A percentile compares a stretch with the other conserved stretches of the same genome.
Evolutionary conservation across 148 eudicot genomes (phyloP).

Genomic region (Cornus controversa): DNA sequence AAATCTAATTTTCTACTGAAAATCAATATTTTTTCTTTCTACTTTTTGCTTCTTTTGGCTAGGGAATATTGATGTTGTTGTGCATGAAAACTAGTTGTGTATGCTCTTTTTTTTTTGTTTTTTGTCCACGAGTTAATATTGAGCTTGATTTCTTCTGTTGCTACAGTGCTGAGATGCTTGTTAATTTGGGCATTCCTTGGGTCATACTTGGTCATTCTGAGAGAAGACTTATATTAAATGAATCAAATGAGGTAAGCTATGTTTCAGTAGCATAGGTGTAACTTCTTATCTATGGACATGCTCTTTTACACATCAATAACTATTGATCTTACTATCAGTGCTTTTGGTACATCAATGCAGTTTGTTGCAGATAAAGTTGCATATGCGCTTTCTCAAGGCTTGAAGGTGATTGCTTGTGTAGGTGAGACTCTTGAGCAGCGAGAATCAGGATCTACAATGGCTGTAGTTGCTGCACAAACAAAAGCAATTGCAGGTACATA

Average conservation of each 20-base stretch:
- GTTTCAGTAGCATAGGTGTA: neutral
- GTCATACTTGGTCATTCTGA: conserved; percentile 75
- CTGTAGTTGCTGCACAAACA: conserved; percentile 68
- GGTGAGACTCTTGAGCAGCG: conserved; percentile 79
- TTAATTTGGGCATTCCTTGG: conserved; percentile 67
- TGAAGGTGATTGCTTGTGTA: conserved; percentile 69
- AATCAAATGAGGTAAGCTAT: conserved; percentile 50
- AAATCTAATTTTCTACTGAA: neutral
- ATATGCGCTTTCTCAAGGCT: conserved; percentile 61
- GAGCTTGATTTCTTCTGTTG: conserved; percentile 4
- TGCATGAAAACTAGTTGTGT: neutral
- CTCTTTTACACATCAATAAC: neutral
- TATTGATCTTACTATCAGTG: conserved; percentile 7
- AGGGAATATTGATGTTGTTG: too few species aligned
- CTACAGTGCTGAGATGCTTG: conserved; percentile 67
- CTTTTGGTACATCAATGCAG: conserved; percentile 25
- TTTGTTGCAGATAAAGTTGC: conserved; percentile 66
- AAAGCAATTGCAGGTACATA: conserved; percentile 58
- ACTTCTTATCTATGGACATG: neutral
- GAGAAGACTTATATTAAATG: conserved; percentile 55
- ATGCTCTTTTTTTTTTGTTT: neutral
- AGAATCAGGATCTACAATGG: conserved; percentile 59
- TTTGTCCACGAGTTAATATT: neutral
- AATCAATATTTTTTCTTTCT: neutral
- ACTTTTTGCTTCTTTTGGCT: neutral